Evolutionary conservation across 164 flowering plant genomes (phyloP).

Genomic region (Macadamia tetraphylla): DNA sequence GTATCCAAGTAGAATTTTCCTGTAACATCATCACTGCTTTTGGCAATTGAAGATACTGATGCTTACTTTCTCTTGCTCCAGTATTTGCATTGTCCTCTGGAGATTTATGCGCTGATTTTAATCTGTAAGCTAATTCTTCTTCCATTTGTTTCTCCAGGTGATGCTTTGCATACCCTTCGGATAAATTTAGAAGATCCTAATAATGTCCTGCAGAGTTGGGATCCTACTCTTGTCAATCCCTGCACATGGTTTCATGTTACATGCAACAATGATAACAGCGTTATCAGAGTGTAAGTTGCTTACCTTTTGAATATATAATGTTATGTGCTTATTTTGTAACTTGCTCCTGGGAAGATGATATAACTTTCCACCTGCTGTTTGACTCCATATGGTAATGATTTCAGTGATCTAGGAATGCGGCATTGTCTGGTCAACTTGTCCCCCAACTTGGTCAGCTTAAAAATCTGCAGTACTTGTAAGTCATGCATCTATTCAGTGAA

Average conservation of each 20-base stretch:
- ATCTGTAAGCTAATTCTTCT: neutral
- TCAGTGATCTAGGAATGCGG: conserved; percentile 94
- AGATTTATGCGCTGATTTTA: neutral
- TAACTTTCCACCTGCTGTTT: neutral
- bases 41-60: neutral
- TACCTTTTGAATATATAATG: neutral
- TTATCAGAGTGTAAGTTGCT: conserved; percentile 78
- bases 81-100: neutral
- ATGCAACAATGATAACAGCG: conserved; percentile 89
- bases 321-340: neutral
- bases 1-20: too few relatives aligned
- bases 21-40: neutral
- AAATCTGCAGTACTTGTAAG: conserved; percentile 90
- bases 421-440: conserved; percentile 74
- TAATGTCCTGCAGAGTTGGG: conserved; percentile 93
- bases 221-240: conserved; percentile 90
- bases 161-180: conserved; percentile 75
- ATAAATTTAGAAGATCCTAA: conserved; percentile 73
- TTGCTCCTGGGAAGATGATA: neutral
- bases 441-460: conserved; percentile 81
- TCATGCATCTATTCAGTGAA: conserved; percentile 2
- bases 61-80: neutral
- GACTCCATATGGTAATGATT: neutral
- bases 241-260: conserved; percentile 98
- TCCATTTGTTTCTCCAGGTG: conserved; percentile 46